These are phyloP conservation scores for Suillus fuscotomentosus DNA, from an alignment of 768 basidiomycete genomes.

Conservation along the genomic window DNA sequence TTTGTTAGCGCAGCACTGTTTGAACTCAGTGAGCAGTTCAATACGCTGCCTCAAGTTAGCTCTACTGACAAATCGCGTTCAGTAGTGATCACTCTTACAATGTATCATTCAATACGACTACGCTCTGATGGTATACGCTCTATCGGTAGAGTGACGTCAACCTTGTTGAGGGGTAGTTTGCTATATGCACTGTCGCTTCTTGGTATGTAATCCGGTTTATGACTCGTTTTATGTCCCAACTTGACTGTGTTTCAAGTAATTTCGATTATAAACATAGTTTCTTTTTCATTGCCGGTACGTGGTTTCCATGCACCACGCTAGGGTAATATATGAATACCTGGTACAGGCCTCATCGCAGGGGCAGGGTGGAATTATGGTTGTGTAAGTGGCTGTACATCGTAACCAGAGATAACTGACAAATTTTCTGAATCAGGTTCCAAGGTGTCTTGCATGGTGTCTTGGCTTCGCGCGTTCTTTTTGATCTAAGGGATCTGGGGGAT, in stretches of 20 bases:
- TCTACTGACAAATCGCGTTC: neutral
- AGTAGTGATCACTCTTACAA: constrained; percentile 4
- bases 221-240: too few relatives aligned
- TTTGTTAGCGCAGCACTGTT: constrained; percentile 11
- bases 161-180: constrained; percentile 11
- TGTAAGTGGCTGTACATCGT: constrained; percentile 6
- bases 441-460: constrained; percentile 11
- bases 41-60: neutral
- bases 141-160: neutral
- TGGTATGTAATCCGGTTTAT: constrained; percentile 3
- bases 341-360: constrained; percentile 2
- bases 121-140: neutral
- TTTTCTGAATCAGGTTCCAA: constrained; percentile 6
- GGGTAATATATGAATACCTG: neutral
- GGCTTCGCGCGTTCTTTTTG: constrained; percentile 13
- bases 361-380: constrained; percentile 5
- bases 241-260: constrained; percentile 2
- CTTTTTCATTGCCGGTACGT: constrained; percentile 10
- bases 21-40: constrained; percentile 9
- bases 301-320: neutral
- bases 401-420: neutral
- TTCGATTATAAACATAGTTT: constrained; percentile 8
- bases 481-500: neutral
- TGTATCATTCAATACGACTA: neutral
- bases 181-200: constrained; percentile 9